These are phyloP conservation scores for Rhizophagus sp. DNA, from an alignment of 192 early-diverging fungal species.

Conservation along the genomic window DNA sequence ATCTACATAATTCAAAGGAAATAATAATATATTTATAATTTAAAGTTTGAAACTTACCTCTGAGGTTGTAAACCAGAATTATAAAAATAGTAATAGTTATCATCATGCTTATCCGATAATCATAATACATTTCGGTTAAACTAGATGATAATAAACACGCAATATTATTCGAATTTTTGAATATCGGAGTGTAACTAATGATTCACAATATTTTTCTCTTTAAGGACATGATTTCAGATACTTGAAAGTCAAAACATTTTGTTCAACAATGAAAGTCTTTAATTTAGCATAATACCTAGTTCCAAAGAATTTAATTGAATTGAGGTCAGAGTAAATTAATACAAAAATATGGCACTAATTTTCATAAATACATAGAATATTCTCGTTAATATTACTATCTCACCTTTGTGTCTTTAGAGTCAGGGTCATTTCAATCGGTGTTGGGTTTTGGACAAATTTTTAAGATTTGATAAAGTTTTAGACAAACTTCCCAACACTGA, in stretches of 20 bases:
- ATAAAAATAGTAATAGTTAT: constrained; percentile 66
- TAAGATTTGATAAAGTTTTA: too few species aligned
- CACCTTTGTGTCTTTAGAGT: constrained; percentile 57
- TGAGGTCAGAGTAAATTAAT: too few species aligned
- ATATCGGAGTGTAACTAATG: too few species aligned
- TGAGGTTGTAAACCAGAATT: constrained; percentile 66
- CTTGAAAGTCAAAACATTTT: constrained; percentile 53
- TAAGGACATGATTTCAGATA: constrained; percentile 46
- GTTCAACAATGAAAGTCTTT: constrained; percentile 57
- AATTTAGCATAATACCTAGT: not conserved
- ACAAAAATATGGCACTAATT: too few species aligned
- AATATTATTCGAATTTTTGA: too few species aligned
- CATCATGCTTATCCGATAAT: constrained; percentile 54
- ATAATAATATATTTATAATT: too few species aligned
- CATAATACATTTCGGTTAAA: constrained; percentile 60
- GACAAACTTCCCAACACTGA: too few species aligned
- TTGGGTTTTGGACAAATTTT: too few species aligned
- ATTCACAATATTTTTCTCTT: constrained; percentile 37
- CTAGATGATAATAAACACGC: too few species aligned
- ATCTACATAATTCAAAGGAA: not conserved
- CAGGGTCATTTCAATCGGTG: too few species aligned
- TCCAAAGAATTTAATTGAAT: not conserved
- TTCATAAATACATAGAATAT: too few species aligned
- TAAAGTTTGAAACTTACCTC: not conserved
- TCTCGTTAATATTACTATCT: too few species aligned